Conservation (phyloP, 768 basidiomycete genomes). For the Tricholoma sp. region DNA sequence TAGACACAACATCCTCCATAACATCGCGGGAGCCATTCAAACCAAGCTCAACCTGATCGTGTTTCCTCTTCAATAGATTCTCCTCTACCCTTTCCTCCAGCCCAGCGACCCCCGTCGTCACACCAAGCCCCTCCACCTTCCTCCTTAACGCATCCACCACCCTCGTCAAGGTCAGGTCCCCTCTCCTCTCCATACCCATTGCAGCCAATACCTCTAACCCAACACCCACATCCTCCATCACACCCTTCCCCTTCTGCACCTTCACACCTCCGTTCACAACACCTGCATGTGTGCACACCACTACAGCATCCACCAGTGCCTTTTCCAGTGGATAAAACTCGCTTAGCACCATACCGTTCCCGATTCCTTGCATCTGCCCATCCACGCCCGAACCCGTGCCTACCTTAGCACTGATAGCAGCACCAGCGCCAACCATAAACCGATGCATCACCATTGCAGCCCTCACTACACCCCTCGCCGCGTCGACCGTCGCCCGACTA, state of each 20-base stretch:
- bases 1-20: background rate
- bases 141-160: conserved; percentile 21
- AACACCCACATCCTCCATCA: conserved; percentile 20
- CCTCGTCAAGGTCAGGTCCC: conserved; percentile 16
- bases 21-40: background rate
- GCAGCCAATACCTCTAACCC: conserved; percentile 21
- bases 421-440: conserved; percentile 22
- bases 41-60: conserved; percentile 13
- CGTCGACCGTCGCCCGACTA: conserved; percentile 52
- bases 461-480: conserved; percentile 60
- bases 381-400: background rate
- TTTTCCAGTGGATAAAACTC: conserved; percentile 58
- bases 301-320: conserved; percentile 60
- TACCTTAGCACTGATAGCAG: background rate
- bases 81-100: conserved; percentile 5
- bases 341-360: conserved; percentile 37
- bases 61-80: conserved; percentile 27
- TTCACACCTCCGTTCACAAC: conserved; percentile 28
- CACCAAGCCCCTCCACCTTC: conserved; percentile 17
- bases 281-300: conserved; percentile 59
- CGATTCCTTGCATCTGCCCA: background rate
- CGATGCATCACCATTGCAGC: conserved; percentile 40
- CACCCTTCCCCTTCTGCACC: conserved; percentile 6
- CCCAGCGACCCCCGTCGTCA: conserved; percentile 1
- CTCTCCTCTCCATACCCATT: conserved; percentile 9